phyloP scores from a whole-genome alignment of 2,329 filamentous ascomycete genomes.

The Pochonia chlamydosporia region DNA sequence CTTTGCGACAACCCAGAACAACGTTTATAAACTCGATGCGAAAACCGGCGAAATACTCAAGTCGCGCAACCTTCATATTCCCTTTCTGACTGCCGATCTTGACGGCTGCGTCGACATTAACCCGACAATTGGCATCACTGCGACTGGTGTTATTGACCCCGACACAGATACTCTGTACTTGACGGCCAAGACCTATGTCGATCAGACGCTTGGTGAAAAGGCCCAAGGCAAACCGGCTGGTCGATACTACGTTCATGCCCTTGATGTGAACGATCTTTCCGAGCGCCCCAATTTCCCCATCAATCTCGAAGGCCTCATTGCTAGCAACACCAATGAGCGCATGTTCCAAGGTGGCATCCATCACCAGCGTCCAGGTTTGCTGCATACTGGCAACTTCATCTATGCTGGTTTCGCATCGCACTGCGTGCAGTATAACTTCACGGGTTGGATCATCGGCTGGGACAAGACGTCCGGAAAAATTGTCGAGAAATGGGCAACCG shows the following conservation, averaged over 20 bases:
- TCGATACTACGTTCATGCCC: constrained; percentile 31
- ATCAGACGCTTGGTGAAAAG: constrained; percentile 22
- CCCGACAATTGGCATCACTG: constrained; percentile 39
- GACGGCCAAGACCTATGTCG: constrained; percentile 35
- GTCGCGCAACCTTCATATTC: constrained; percentile 40
- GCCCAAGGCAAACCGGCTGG: constrained; percentile 28
- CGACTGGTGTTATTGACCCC: constrained; percentile 41
- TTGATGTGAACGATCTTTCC: constrained; percentile 30
- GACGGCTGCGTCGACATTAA: constrained; percentile 43
- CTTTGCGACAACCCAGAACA: constrained; percentile 52
- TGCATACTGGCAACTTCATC: constrained; percentile 38
- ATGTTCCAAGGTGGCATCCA: constrained; percentile 47
- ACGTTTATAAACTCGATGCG: constrained; percentile 50
- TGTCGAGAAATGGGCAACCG: constrained; percentile 34
- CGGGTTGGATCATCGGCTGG: constrained; percentile 44
- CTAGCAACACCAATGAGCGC: constrained; percentile 40
- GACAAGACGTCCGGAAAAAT: constrained; percentile 33
- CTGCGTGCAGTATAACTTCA: constrained; percentile 52
- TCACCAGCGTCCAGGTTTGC: constrained; percentile 43
- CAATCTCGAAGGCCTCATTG: constrained; percentile 37
- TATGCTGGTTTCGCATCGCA: constrained; percentile 50
- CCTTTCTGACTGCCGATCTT: constrained; percentile 43
- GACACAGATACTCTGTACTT: constrained; percentile 38
- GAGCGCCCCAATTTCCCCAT: constrained; percentile 40
- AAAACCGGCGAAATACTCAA: constrained; percentile 46